Evolutionary conservation across 1,284 basidiomycete genomes (phyloP), one percentile per base, ranked within the genome.

Genomic region (Leccinum variabile): DNA sequence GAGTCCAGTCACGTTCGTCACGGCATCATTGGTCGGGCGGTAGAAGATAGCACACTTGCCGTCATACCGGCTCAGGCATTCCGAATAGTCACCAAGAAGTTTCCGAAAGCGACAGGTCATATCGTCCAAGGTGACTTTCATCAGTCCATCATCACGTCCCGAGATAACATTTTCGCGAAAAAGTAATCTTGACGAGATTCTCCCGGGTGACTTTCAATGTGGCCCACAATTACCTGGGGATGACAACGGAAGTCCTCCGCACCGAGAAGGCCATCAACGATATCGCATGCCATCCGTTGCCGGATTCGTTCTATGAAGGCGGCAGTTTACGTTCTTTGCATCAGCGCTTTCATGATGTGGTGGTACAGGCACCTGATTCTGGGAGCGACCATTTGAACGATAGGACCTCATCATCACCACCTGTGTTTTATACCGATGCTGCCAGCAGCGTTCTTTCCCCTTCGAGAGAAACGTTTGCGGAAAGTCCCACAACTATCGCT

Each of bases 11-110:
- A 75, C 35, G 68, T 79, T 18, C 83, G 84, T 68, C 82, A 85
- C 67, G 89, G 89, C 6, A 84, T 89, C 3, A 87, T 98, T 35
- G 96, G 95, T 13, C 83, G 96, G 33, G 97, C 97, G 3, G 91
- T 90, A 1, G 91, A 93, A 60, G 97, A 99, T 73, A 95, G 94
- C 4, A 98, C 97, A 0, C 80, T 99, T 8, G 97, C 97, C n/a
- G 97, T 99, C 14, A 98, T 99, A 60, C 97, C 97, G 5, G 96
- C 97, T 1, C 95, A 98, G 74, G 97, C 97, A 4, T 99, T 99
- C 79, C 85, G 90, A 65, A 81, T 94, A 54, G 80, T 94, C 53
- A 98, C 96, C 1, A 93, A 95, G 76, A 95, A 97, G 73, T 98
- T 92, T 70, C 97, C 97, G 0, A 98, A 98, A 71, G 95, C 97